Percentiles rank a stretch among this genome's conserved stretches.
Evolutionary conservation across 805 yeast species (phyloP).

Genomic region (Ogataea kodamae): DNA sequence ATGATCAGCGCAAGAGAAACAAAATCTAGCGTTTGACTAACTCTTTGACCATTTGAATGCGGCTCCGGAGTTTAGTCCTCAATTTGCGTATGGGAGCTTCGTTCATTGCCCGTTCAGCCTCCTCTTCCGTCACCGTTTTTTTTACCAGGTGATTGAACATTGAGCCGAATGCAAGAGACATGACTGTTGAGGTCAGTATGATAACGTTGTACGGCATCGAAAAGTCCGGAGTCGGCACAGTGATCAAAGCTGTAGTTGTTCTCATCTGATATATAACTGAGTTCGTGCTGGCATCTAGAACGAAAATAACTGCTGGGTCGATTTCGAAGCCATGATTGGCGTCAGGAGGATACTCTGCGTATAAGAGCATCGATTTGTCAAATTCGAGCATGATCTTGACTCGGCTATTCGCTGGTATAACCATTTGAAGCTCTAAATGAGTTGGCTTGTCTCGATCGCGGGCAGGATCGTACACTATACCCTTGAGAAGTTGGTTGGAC

Average conservation of each 20-base stretch:
- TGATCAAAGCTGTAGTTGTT: conserved; percentile 80
- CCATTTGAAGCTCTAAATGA: conserved; percentile 67
- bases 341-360: conserved; percentile 98
- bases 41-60: conserved; percentile 4
- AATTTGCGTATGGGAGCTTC: conserved; percentile 20
- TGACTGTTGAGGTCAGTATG: conserved; percentile 85
- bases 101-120: conserved; percentile 40
- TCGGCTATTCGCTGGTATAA: conserved; percentile 61
- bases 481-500: conserved; percentile 40
- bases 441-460: conserved; percentile 77
- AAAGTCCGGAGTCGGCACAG: conserved; percentile 95
- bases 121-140: conserved; percentile 71
- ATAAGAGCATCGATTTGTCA: conserved; percentile 79
- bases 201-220: conserved; percentile 98
- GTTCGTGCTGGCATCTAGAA: conserved; percentile 33
- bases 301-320: conserved; percentile 80
- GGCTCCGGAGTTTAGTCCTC: background rate
- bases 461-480: conserved; percentile 69
- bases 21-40: conserved; percentile 4
- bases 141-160: conserved; percentile 75
- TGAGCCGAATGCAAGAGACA: conserved; percentile 89
- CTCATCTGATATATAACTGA: conserved; percentile 49
- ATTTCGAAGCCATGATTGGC: conserved; percentile 97
- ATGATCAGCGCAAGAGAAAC: conserved; percentile 10
- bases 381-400: conserved; percentile 69